Evolutionary conservation across 2,329 filamentous ascomycete genomes (phyloP), one percentile per base, ranked within the genome.

Genomic region (Xylaria sp.): DNA sequence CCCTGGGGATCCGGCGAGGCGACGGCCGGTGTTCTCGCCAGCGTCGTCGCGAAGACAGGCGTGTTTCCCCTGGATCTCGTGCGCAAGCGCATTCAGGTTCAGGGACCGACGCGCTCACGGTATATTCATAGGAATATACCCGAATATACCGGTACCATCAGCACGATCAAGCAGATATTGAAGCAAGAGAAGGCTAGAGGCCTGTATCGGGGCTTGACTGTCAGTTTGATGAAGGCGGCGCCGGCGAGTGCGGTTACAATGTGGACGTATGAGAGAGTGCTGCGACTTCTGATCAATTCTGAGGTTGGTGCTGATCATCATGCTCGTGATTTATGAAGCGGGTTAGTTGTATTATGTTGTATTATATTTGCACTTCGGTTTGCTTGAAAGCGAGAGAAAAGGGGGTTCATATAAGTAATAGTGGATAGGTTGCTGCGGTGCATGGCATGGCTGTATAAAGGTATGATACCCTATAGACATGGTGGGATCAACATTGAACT

Each of bases 1-100:
- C 87, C 87, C 0, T 87, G 88, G 72, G 90, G 92, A 18, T 87
- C 87, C 13, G 89, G 89, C 1, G 92, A 97, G 74, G 94, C 93
- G 0, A 82, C 87, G 0, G 90, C 93, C 0, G 94, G 94, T 4
- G 80, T 94, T 2, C 64, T 89, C 1, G 92, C 92, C 0, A 92
- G 90, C 63, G 78, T 96, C 1, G 68, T 91, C 19, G 88, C 91
- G 49, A 99, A 99, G 77, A 95, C 92, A 37, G 85, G 84, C 1
- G 91, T 97, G 9, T 99, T 97, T 68, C 94, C 94, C 13, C 80
- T 99, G 23, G 94, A 99, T 72, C 85, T 96, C 34, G 91, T 97
- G 42, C 80, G 94, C 65, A 99, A 97, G 78, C 82, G 94, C 52
- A 82, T 99, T 66, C 94, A 99, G 76, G 92, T 99, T 2, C 94